phyloP scores from a whole-genome alignment of 768 basidiomycete species.

The Hericium alpestre region DNA sequence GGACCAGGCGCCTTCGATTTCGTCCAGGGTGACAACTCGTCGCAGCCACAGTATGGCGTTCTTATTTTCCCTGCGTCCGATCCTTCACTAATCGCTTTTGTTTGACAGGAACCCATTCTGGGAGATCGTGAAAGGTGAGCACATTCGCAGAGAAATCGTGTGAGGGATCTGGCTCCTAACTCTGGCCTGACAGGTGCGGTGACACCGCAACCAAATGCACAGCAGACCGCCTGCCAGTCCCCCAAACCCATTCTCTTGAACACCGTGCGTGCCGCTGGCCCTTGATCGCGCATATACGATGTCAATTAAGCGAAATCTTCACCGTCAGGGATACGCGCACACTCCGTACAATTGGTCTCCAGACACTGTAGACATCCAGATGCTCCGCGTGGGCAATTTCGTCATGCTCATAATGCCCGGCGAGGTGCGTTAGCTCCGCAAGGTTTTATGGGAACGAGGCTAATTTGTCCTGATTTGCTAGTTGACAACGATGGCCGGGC shows the following conservation, averaged over 20 bases:
- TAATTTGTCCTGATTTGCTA: background rate
- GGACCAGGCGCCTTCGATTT: slow-evolving; percentile 76
- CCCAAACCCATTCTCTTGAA: slow-evolving; percentile 77
- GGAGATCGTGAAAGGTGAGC: slow-evolving; percentile 60
- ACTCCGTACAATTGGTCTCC: slow-evolving; percentile 69
- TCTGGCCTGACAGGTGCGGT: slow-evolving; percentile 33
- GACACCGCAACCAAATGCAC: slow-evolving; percentile 51
- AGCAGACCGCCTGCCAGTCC: slow-evolving; percentile 58
- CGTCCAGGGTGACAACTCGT: slow-evolving; percentile 60
- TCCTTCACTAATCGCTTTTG: slow-evolving; percentile 1
- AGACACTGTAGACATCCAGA: slow-evolving; percentile 63
- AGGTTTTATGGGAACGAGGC: background rate
- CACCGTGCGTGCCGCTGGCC: slow-evolving; percentile 33
- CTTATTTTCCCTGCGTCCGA: background rate
- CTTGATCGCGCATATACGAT: background rate
- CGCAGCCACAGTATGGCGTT: slow-evolving; percentile 39
- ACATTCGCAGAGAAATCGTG: background rate
- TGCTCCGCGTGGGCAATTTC: slow-evolving; percentile 66
- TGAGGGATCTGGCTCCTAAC: background rate
- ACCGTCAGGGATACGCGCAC: slow-evolving; percentile 47
- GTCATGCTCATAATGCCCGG: slow-evolving; percentile 70
- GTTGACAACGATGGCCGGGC: slow-evolving; percentile 73
- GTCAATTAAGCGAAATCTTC: slow-evolving; percentile 5
- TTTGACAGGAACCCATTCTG: slow-evolving; percentile 61
- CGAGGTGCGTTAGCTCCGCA: slow-evolving; percentile 24